These are phyloP conservation scores for Boletus pseudopeckii DNA, from an alignment of 768 basidiomycete species.

Conservation along the genomic window DNA sequence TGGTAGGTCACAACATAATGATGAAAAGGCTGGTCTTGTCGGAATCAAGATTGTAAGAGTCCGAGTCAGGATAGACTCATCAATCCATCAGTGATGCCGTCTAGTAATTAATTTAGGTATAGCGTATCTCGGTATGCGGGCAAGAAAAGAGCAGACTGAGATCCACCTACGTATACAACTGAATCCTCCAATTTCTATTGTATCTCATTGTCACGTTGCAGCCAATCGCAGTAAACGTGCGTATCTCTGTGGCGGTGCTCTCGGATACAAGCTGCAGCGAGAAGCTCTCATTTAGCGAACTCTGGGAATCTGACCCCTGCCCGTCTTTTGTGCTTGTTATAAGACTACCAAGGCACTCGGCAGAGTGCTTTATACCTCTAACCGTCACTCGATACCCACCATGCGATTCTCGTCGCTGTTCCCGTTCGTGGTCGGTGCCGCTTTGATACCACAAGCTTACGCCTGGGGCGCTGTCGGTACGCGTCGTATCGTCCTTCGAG, in stretches of 20 bases:
- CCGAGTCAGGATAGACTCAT: too few species aligned
- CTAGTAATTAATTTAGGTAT: too few species aligned
- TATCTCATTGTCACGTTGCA: neutral
- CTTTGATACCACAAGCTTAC: slow-evolving; percentile 24
- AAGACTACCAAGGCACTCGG: neutral
- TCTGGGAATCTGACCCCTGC: neutral
- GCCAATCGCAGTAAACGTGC: slow-evolving; percentile 1
- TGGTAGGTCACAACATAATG: too few species aligned
- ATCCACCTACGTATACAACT: too few species aligned
- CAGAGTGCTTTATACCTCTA: slow-evolving; percentile 1
- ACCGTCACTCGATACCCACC: slow-evolving; percentile 6
- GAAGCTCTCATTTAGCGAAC: slow-evolving; percentile 7
- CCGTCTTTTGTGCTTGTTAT: neutral
- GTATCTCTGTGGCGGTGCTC: slow-evolving; percentile 8
- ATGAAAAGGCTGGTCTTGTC: too few species aligned
- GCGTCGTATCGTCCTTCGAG: neutral
- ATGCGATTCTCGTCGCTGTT: slow-evolving; percentile 21
- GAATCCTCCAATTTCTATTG: too few species aligned
- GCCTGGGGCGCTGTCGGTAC: slow-evolving; percentile 43
- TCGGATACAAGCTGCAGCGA: neutral
- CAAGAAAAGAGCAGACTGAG: too few species aligned
- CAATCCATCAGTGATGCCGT: too few species aligned
- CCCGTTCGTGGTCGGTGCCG: slow-evolving; percentile 13
- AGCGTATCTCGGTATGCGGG: too few species aligned
- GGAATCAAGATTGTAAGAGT: too few species aligned